A percentile compares a stretch with the other conserved stretches of the same genome.
These are phyloP conservation scores for Salmacisia buchloeana DNA, from an alignment of 1,284 basidiomycete species.

Conservation along the genomic window DNA sequence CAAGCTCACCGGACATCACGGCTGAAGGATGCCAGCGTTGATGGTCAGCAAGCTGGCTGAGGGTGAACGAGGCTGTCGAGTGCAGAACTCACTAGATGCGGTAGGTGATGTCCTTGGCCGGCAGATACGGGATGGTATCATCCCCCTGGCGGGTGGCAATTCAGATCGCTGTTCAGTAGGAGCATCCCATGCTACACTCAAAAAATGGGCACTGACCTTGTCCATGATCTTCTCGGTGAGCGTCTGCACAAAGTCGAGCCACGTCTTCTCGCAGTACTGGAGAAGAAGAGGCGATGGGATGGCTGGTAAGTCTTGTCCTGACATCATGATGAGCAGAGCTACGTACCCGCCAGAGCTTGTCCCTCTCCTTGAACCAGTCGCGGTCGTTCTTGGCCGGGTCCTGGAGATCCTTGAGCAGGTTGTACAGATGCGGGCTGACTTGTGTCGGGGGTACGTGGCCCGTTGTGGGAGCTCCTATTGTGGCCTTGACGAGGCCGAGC, in stretches of 20 bases:
- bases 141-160: slow-evolving; percentile 3
- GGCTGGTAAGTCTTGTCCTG: not conserved
- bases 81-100: slow-evolving; percentile 11
- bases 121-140: slow-evolving; percentile 10
- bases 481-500: slow-evolving; percentile 1
- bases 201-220: slow-evolving; percentile 1
- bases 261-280: slow-evolving; percentile 9
- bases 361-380: slow-evolving; percentile 11
- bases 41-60: not conserved
- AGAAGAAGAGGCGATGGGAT: not conserved
- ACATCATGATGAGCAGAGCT: not conserved
- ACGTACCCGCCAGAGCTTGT: slow-evolving; percentile 1
- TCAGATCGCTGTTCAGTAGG: no score
- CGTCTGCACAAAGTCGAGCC: slow-evolving; percentile 8
- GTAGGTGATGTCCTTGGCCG: slow-evolving; percentile 10
- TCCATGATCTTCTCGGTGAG: slow-evolving; percentile 8
- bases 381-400: slow-evolving; percentile 12
- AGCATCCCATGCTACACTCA: no score
- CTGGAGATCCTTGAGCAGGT: slow-evolving; percentile 5
- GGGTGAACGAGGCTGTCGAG: no score
- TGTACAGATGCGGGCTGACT: slow-evolving; percentile 8
- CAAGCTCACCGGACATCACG: not conserved
- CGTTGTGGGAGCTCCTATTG: not conserved
- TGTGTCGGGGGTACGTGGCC: slow-evolving; percentile 7
- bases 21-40: not conserved